These are phyloP conservation scores for Thymus mandschuricus DNA, from an alignment of 257 asterid genomes.

Conservation along the genomic window DNA sequence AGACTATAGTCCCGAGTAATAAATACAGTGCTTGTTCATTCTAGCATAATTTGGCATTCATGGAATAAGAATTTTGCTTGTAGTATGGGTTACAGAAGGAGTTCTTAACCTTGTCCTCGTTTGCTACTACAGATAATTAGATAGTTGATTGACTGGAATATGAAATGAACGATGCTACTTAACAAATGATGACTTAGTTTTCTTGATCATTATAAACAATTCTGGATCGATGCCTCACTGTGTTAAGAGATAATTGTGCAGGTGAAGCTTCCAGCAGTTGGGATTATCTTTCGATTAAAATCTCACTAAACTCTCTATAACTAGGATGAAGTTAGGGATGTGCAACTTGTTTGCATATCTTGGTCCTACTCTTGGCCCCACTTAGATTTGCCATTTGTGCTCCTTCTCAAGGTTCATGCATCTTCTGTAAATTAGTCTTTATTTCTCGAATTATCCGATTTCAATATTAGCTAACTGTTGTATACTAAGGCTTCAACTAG, in stretches of 20 bases:
- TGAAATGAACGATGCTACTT: neutral
- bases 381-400: slow-evolving; percentile 32
- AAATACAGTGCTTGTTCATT: neutral
- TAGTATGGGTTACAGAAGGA: slow-evolving; percentile 8
- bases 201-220: neutral
- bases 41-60: neutral
- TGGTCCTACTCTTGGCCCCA: slow-evolving; percentile 34
- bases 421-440: slow-evolving; percentile 21
- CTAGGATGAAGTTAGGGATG: slow-evolving; percentile 13
- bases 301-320: slow-evolving; percentile 14
- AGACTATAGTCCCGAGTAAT: neutral
- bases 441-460: slow-evolving; percentile 23
- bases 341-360: slow-evolving; percentile 12
- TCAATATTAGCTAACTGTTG: slow-evolving; percentile 16
- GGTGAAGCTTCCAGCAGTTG: slow-evolving; percentile 11
- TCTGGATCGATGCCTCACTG: slow-evolving; percentile 17
- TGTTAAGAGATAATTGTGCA: neutral
- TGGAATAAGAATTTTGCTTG: neutral
- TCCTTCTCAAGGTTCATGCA: slow-evolving; percentile 45
- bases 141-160: slow-evolving; percentile 13
- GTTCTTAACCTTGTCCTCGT: neutral
- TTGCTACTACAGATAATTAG: slow-evolving; percentile 9
- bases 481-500: slow-evolving; percentile 24
- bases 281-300: slow-evolving; percentile 13
- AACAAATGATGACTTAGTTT: neutral